phyloP scores from a whole-genome alignment of 495 filamentous ascomycete species.

The Penicillium lividum region DNA sequence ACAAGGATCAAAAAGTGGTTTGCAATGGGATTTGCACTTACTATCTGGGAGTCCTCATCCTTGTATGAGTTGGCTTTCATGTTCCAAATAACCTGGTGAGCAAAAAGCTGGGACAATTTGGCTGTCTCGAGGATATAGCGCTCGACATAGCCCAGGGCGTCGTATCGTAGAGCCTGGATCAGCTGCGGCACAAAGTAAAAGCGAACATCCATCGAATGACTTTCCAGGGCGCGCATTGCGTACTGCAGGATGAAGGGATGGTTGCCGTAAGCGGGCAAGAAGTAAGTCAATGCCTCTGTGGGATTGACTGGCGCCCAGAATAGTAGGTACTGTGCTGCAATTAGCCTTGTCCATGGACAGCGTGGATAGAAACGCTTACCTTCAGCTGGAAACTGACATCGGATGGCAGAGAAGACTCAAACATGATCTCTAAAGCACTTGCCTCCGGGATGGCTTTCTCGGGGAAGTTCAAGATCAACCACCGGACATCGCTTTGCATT shows the following conservation, averaged over 20 bases:
- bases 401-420: conserved; percentile 70
- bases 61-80: conserved; percentile 99
- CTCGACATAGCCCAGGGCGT: conserved; percentile 91
- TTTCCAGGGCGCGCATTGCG: conserved; percentile 92
- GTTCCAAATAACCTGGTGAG: conserved; percentile 99
- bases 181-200: conserved; percentile 99
- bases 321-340: conserved; percentile 68
- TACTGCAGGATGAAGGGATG: conserved; percentile 95
- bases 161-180: conserved; percentile 93
- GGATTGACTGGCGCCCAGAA: conserved; percentile 96
- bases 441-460: conserved; percentile 77
- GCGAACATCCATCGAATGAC: conserved; percentile 90
- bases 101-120: conserved; percentile 93
- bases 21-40: conserved; percentile 47
- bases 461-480: conserved; percentile 76
- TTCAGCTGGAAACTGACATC: conserved; percentile 87
- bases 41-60: conserved; percentile 87
- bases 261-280: conserved; percentile 89
- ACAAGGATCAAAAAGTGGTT: conserved; percentile 6
- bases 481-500: conserved; percentile 72
- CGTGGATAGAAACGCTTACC: conserved; percentile 41
- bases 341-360: not conserved
- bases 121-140: conserved; percentile 95
- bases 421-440: conserved; percentile 77
- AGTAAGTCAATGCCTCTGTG: conserved; percentile 87